A percentile compares a stretch with the other conserved stretches of the same genome.
Conservation (phyloP, 2,329 filamentous ascomycete genomes). For the Talaromyces rugulosus region DNA sequence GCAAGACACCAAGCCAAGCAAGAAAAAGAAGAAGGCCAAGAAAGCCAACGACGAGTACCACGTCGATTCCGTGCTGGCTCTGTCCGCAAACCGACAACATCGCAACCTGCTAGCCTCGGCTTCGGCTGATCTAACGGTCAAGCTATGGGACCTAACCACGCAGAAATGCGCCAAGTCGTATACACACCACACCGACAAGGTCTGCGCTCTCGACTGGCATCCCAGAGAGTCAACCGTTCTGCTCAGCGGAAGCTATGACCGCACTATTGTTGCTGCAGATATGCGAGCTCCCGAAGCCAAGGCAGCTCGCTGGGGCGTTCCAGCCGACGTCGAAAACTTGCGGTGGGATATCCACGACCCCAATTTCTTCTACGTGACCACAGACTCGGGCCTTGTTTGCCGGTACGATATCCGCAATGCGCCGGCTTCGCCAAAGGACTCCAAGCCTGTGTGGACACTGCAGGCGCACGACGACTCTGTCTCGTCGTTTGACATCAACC, state of each 20-base stretch:
- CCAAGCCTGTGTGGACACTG: slow-evolving; percentile 87
- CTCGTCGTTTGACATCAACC: slow-evolving; percentile 89
- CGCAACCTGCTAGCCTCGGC: slow-evolving; percentile 91
- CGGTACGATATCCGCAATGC: slow-evolving; percentile 82
- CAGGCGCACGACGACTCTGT: slow-evolving; percentile 93
- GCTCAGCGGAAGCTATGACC: slow-evolving; percentile 90
- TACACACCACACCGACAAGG: slow-evolving; percentile 93
- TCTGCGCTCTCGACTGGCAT: slow-evolving; percentile 95
- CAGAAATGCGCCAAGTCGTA: slow-evolving; percentile 94
- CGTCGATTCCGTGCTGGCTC: slow-evolving; percentile 85
- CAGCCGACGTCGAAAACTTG: slow-evolving; percentile 90
- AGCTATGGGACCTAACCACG: slow-evolving; percentile 95
- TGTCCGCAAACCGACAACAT: slow-evolving; percentile 89
- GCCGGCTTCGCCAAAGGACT: slow-evolving; percentile 66
- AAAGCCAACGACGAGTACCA: slow-evolving; percentile 90
- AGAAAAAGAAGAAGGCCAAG: slow-evolving; percentile 64
- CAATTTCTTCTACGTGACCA: slow-evolving; percentile 93
- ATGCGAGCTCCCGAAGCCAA: slow-evolving; percentile 88
- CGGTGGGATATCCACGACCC: slow-evolving; percentile 89
- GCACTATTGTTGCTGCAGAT: slow-evolving; percentile 88
- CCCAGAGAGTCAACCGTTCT: slow-evolving; percentile 79
- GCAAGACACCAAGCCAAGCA: slow-evolving; percentile 48
- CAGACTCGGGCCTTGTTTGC: slow-evolving; percentile 86
- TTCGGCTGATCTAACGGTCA: slow-evolving; percentile 94
- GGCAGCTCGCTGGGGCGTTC: slow-evolving; percentile 82